These are phyloP conservation scores for Anaeromyces robustus DNA, from an alignment of 192 early-diverging fungal genomes.

Conservation along the genomic window DNA sequence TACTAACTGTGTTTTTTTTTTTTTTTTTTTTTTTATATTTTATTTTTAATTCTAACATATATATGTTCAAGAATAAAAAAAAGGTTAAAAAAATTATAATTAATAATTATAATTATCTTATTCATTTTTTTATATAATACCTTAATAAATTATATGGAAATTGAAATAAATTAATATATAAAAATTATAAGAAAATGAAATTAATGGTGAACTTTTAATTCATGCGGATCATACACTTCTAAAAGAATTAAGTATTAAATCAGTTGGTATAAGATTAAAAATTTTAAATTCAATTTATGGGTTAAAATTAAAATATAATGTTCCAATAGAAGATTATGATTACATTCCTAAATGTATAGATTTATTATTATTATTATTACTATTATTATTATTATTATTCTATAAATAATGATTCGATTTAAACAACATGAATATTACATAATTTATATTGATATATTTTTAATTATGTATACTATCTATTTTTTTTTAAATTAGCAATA, in stretches of 20 bases:
- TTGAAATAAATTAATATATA: neutral
- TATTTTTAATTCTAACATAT: too few species aligned
- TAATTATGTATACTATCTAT: too few species aligned
- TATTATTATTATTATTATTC: neutral
- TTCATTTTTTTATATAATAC: too few species aligned
- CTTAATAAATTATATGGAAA: too few species aligned
- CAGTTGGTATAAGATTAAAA: slow-evolving; percentile 73
- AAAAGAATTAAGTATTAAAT: slow-evolving; percentile 68
- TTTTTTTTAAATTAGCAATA: neutral
- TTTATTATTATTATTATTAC: too few species aligned
- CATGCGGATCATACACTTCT: slow-evolving; percentile 82
- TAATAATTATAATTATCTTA: too few species aligned
- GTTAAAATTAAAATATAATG: slow-evolving; percentile 56
- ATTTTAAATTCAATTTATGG: slow-evolving; percentile 83
- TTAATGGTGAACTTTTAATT: slow-evolving; percentile 75
- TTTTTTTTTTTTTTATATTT: neutral
- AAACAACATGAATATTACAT: too few species aligned
- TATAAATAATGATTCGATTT: too few species aligned
- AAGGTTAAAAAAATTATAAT: too few species aligned
- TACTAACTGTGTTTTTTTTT: neutral
- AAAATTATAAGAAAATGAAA: slow-evolving; percentile 54
- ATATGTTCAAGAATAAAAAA: too few species aligned
- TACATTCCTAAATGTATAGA: slow-evolving; percentile 39
- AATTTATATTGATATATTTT: too few species aligned
- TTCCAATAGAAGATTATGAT: slow-evolving; percentile 68